Conservation (phyloP, 495 filamentous ascomycete species). For the Neurospora sp. region DNA sequence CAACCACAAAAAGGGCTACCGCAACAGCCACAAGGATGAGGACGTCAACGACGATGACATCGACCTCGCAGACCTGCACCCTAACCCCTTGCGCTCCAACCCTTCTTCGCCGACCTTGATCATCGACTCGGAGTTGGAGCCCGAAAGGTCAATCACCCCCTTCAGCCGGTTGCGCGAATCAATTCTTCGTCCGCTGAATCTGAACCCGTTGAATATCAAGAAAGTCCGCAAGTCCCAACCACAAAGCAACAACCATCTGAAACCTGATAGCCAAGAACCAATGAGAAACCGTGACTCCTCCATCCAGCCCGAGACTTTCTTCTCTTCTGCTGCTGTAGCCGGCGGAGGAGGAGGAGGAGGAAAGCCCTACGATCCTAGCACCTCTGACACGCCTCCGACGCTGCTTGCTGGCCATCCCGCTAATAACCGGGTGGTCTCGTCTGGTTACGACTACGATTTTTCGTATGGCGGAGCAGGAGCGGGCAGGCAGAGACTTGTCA, state of each 20-base stretch:
- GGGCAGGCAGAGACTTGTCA: conserved; percentile 53
- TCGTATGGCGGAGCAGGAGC: conserved; percentile 7
- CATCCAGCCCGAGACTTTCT: conserved; percentile 44
- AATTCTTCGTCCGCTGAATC: conserved; percentile 30
- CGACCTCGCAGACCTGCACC: conserved; percentile 21
- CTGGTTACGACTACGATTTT: conserved; percentile 50
- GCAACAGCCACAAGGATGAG: conserved; percentile 3
- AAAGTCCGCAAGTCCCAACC: conserved; percentile 19
- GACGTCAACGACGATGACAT: conserved; percentile 13
- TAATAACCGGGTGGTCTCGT: conserved; percentile 33
- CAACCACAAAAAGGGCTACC: conserved; percentile 13
- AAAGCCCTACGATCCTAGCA: conserved; percentile 41
- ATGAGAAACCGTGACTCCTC: conserved; percentile 28
- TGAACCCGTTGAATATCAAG: conserved; percentile 22
- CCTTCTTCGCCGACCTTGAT: conserved; percentile 6
- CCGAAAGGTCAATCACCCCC: conserved; percentile 16
- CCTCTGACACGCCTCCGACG: conserved; percentile 37
- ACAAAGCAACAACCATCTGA: not conserved
- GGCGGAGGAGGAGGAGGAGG: not conserved
- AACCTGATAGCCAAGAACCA: conserved; percentile 18
- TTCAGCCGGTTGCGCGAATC: conserved; percentile 20
- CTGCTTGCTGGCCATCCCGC: conserved; percentile 22
- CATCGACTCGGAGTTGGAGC: not conserved
- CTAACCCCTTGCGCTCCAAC: conserved; percentile 38
- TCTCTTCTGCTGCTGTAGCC: conserved; percentile 21